phyloP scores from a whole-genome alignment of 805 yeast species.

The Candida ficus region DNA sequence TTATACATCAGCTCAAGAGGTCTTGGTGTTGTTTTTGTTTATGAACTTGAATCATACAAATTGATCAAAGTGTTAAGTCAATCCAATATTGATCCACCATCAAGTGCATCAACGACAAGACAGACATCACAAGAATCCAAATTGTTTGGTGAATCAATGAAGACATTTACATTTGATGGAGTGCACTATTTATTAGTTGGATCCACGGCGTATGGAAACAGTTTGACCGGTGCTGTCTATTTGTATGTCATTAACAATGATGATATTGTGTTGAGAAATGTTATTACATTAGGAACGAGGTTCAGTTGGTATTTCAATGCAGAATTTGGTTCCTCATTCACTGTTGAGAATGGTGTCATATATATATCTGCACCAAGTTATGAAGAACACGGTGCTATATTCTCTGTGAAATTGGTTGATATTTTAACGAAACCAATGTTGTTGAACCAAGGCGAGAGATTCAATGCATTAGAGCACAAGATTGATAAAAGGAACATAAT shows the following conservation, averaged over 20 bases:
- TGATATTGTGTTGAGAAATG: neutral
- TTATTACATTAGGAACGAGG: constrained; percentile 1
- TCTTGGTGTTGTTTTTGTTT: constrained; percentile 32
- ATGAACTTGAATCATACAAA: constrained; percentile 15
- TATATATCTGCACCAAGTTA: constrained; percentile 40
- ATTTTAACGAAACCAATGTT: constrained; percentile 10
- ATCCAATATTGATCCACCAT: constrained; percentile 7
- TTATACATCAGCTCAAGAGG: constrained; percentile 36
- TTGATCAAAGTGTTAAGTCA: constrained; percentile 13
- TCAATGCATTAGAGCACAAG: too few species aligned
- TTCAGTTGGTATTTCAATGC: constrained; percentile 10
- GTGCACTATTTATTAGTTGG: constrained; percentile 10
- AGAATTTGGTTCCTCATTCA: constrained; percentile 14
- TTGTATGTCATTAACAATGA: constrained; percentile 19
- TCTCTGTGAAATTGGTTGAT: constrained; percentile 30
- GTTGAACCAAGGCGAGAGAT: neutral
- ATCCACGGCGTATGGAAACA: constrained; percentile 18
- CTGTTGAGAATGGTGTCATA: constrained; percentile 18
- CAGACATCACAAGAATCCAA: constrained; percentile 10
- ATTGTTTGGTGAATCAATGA: constrained; percentile 18
- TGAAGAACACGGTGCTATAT: constrained; percentile 43
- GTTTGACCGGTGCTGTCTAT: constrained; percentile 38
- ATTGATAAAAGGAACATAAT: neutral
- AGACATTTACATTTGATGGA: constrained; percentile 14
- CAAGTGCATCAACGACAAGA: neutral